Percentiles rank a stretch among this genome's conserved stretches.
Conservation (phyloP, 495 filamentous ascomycete species). For the Penicillium dipodomyicola region DNA sequence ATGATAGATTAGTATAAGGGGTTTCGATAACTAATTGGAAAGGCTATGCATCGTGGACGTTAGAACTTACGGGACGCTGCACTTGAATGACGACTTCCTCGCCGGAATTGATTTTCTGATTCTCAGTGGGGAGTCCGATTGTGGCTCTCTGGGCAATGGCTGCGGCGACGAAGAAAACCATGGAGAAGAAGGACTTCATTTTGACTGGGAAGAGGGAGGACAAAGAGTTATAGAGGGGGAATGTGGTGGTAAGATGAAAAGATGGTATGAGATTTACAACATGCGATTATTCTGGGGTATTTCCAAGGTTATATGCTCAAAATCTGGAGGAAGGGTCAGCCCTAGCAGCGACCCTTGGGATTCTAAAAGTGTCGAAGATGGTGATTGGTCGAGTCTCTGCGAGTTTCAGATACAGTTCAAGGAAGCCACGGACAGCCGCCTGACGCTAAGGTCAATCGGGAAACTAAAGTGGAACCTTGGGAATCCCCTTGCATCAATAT, state of each 20-base stretch:
- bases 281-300: not conserved
- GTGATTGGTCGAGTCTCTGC: slow-evolving; percentile 2
- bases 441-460: slow-evolving; percentile 5
- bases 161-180: slow-evolving; percentile 24
- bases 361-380: not conserved
- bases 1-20: not conserved
- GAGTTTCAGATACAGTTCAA: slow-evolving; percentile 4
- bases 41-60: not conserved
- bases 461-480: not conserved
- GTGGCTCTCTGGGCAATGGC: slow-evolving; percentile 65
- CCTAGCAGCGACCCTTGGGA: not conserved
- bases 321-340: not conserved
- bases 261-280: not conserved
- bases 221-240: not conserved
- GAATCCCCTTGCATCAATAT: slow-evolving; percentile 4
- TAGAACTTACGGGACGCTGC: slow-evolving; percentile 32
- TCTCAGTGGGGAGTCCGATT: slow-evolving; percentile 60
- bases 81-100: slow-evolving; percentile 29
- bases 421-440: not conserved
- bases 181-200: slow-evolving; percentile 29
- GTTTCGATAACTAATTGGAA: not conserved
- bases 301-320: slow-evolving; percentile 2
- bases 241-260: not conserved
- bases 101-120: slow-evolving; percentile 19
- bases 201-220: not conserved